Conservation (phyloP, 805 yeast species). For the Metschnikowia chrysomelidarum region DNA sequence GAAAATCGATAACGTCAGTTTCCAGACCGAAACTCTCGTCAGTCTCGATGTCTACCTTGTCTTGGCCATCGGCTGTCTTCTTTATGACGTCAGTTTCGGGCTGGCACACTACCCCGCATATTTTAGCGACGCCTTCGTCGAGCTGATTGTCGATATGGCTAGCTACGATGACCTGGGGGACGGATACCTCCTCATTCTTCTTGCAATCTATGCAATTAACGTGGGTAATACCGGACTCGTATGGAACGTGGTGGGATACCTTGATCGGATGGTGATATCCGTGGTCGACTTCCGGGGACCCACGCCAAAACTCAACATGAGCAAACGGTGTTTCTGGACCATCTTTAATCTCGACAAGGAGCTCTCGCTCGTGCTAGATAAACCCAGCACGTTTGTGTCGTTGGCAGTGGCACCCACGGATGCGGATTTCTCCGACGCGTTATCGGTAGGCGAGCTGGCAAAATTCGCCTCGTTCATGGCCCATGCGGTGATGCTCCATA, state of each 20-base stretch:
- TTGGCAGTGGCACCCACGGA: conserved; percentile 20
- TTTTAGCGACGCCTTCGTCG: conserved; percentile 34
- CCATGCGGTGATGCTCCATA: conserved; percentile 25
- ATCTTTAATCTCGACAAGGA: conserved; percentile 39
- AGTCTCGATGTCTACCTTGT: conserved; percentile 38
- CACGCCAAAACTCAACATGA: conserved; percentile 8
- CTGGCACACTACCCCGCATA: conserved; percentile 23
- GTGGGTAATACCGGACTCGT: conserved; percentile 27
- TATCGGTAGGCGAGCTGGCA: conserved; percentile 25
- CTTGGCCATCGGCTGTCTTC: conserved; percentile 39
- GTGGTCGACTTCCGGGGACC: conserved; percentile 15
- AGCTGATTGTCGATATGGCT: conserved; percentile 33
- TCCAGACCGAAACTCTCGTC: conserved; percentile 35
- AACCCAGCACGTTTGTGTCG: conserved; percentile 36
- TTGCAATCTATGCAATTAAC: conserved; percentile 31
- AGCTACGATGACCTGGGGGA: conserved; percentile 29
- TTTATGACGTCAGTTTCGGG: conserved; percentile 30
- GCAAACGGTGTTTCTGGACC: conserved; percentile 34
- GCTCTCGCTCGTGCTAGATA: conserved; percentile 30
- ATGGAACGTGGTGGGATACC: conserved; percentile 37
- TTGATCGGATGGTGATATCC: conserved; percentile 25
- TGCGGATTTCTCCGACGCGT: conserved; percentile 16
- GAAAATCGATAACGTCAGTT: conserved; percentile 28
- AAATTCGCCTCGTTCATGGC: conserved; percentile 19
- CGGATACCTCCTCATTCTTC: conserved; percentile 30